These are phyloP conservation scores for Papiliotrema nemorosa DNA, from an alignment of 1,284 basidiomycete genomes.

Conservation along the genomic window DNA sequence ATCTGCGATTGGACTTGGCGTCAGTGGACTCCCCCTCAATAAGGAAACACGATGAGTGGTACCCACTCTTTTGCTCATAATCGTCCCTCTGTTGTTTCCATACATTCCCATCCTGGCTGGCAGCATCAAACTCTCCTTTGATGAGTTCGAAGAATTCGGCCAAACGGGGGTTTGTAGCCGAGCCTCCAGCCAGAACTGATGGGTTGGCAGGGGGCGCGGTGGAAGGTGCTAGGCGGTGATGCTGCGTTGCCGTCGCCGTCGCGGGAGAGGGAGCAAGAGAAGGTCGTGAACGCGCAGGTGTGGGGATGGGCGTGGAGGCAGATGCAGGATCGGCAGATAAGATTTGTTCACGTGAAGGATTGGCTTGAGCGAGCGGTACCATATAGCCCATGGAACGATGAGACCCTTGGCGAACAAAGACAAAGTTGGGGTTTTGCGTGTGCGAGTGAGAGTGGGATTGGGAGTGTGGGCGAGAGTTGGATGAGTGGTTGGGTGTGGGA, in stretches of 20 bases:
- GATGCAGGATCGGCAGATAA: too few species aligned
- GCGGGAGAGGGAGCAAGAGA: not conserved
- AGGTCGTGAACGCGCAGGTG: not conserved
- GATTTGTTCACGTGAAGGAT: too few species aligned
- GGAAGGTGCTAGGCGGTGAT: constrained; percentile 43
- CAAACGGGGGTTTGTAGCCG: constrained; percentile 52
- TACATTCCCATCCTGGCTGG: constrained; percentile 65
- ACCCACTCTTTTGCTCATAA: constrained; percentile 77
- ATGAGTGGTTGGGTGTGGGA: too few species aligned
- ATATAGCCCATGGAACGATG: too few species aligned
- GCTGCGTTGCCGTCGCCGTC: constrained; percentile 20
- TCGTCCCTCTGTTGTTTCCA: constrained; percentile 81
- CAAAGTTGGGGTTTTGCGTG: too few species aligned
- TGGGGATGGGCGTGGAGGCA: too few species aligned
- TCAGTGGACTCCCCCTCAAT: not conserved
- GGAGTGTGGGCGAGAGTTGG: too few species aligned
- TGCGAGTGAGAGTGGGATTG: too few species aligned
- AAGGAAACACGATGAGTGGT: not conserved
- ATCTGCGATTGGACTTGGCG: constrained; percentile 64
- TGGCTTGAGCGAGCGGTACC: too few species aligned
- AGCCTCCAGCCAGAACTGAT: constrained; percentile 15
- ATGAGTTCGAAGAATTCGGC: constrained; percentile 79
- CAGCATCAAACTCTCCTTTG: constrained; percentile 77
- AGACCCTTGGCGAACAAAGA: too few species aligned
- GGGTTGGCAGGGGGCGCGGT: constrained; percentile 27